Evolutionary conservation across 768 basidiomycete species (phyloP), one percentile per base, ranked within the genome.

Genomic region (Melanogaster broomeanus): DNA sequence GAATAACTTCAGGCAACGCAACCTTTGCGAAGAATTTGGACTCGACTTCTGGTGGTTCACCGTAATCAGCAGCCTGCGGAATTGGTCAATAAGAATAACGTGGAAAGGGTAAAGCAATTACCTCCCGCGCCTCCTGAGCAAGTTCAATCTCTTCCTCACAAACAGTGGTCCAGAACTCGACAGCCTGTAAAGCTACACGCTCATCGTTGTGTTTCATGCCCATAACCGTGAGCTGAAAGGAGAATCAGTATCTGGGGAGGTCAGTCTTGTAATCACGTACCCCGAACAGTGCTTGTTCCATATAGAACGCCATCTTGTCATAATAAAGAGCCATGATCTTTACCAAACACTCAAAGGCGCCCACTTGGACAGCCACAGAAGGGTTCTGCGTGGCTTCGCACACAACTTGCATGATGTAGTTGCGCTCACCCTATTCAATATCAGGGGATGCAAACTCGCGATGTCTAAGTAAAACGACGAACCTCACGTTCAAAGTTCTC

Each of bases 401-500:
- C 16, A 98, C 91, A 38, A 98, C 94, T 75, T 99, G 97, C 97
- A 99, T 99, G 71, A 99, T 98, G 75, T 97, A 98, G 73, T 98
- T 99, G 42, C 97, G 85, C 71, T 99, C 97, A 60, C 97, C 97
- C 93, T 98, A 64, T 12, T 52, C 22, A 46, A 31, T 46, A 30
- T 37, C 42, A 35, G 53, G 56, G 30, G 42, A 43, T 27, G 45
- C 42, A 19, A 9, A 40, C 37, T 30, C 22, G 34, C 10, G 35
- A 22, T 33, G 35, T 21, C 19, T 2, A 43, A 48, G 22, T 47
- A 25, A 56, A 49, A 27, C 46, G 30, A 75, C 84, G 46, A 57
- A 96, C 95, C 78, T 98, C 97, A 44, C 94, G 87, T 60, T 97
- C 93, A 65, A 99, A 98, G 72, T 99, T 99, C 61, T 96, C 94